phyloP scores from a whole-genome alignment of 805 yeast genomes.

The Candida dajiaensis region DNA sequence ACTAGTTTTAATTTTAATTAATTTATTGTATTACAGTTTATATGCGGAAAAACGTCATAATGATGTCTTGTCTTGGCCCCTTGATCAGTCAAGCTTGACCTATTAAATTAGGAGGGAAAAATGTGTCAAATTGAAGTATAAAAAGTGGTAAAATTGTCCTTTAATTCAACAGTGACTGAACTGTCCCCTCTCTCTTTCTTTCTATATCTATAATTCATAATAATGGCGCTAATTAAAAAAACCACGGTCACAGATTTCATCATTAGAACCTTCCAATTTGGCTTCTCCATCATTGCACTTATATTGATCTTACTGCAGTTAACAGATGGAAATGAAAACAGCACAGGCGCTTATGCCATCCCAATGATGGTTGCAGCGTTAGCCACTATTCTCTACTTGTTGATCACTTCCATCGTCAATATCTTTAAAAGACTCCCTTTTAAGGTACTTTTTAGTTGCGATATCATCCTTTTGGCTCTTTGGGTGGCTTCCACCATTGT shows the following conservation, averaged over 20 bases:
- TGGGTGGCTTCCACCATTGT: background rate
- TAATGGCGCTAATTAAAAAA: background rate
- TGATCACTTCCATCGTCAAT: background rate
- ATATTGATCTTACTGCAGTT: background rate
- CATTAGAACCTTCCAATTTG: background rate
- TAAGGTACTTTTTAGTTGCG: background rate
- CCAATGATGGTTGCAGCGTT: background rate
- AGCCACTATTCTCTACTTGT: background rate
- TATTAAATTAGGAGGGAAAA: no score
- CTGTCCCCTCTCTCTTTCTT: no score
- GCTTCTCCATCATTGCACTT: background rate
- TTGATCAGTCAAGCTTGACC: no score
- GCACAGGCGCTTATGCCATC: background rate
- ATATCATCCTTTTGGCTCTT: background rate
- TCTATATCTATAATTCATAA: no score
- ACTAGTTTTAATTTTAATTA: no score
- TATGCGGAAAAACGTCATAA: background rate
- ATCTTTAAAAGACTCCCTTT: background rate
- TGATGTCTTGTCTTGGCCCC: background rate
- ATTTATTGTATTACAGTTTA: no score
- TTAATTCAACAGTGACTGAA: no score
- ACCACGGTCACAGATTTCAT: background rate
- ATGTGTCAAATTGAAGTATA: background rate
- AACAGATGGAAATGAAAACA: background rate
- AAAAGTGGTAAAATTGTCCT: no score